These are phyloP conservation scores for Meira miltonrushii DNA, from an alignment of 1,284 basidiomycete species.

Conservation along the genomic window DNA sequence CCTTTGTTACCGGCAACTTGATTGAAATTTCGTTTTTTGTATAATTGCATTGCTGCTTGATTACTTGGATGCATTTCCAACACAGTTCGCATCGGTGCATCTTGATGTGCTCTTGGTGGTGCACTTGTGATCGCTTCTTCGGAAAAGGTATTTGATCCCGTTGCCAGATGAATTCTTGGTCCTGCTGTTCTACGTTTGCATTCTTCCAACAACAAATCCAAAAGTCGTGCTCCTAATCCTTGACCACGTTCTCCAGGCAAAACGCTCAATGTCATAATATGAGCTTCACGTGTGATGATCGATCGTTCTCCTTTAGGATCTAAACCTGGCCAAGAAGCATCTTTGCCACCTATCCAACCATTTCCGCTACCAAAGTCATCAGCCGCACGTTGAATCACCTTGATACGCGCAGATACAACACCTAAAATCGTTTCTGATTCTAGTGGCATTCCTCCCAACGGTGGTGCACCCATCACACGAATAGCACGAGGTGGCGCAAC, in stretches of 20 bases:
- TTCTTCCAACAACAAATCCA: constrained; percentile 27
- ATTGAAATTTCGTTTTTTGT: constrained; percentile 23
- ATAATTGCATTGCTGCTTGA: constrained; percentile 26
- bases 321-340: constrained; percentile 14
- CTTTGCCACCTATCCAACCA: neutral
- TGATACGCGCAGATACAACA: constrained; percentile 29
- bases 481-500: constrained; percentile 22
- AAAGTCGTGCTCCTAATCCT: constrained; percentile 33
- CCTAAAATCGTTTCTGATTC: constrained; percentile 39
- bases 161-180: constrained; percentile 2
- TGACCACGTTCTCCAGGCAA: constrained; percentile 32
- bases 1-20: constrained; percentile 13
- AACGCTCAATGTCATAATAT: constrained; percentile 36
- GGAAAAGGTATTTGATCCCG: neutral
- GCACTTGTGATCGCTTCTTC: neutral
- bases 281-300: constrained; percentile 19
- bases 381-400: constrained; percentile 11
- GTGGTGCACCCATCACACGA: constrained; percentile 31
- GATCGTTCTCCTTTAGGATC: constrained; percentile 6
- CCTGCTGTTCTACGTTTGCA: constrained; percentile 19
- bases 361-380: constrained; percentile 1
- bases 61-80: constrained; percentile 41
- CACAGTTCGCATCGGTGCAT: constrained; percentile 15
- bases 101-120: neutral
- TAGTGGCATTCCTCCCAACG: constrained; percentile 12